A percentile compares a stretch with the other conserved stretches of the same genome.
These are phyloP conservation scores for Takashimella tepidaria DNA, from an alignment of 1,284 basidiomycete genomes.

Conservation along the genomic window DNA sequence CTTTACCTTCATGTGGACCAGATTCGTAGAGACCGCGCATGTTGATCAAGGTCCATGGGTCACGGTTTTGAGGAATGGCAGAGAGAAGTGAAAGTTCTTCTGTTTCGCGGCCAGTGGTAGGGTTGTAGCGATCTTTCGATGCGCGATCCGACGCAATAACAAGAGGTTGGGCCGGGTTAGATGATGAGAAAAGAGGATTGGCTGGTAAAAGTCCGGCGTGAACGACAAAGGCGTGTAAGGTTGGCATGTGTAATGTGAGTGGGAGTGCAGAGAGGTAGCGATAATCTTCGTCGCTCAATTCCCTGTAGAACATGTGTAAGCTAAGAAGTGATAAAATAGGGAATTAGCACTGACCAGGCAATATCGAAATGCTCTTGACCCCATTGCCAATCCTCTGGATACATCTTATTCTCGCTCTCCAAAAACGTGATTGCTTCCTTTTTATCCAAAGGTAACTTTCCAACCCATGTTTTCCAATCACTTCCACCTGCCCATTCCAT, in stretches of 20 bases:
- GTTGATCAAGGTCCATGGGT: slow-evolving; percentile 70
- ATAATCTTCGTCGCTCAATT: slow-evolving; percentile 50
- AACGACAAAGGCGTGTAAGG: slow-evolving; percentile 68
- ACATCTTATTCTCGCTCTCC: slow-evolving; percentile 19
- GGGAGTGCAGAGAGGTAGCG: slow-evolving; percentile 66
- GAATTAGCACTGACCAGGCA: slow-evolving; percentile 53
- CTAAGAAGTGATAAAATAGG: too few species aligned
- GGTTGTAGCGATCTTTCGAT: slow-evolving; percentile 5
- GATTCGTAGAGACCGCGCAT: slow-evolving; percentile 62
- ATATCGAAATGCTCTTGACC: slow-evolving; percentile 69
- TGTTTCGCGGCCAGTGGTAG: slow-evolving; percentile 11
- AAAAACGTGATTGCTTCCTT: slow-evolving; percentile 13
- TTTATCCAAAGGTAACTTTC: slow-evolving; percentile 16
- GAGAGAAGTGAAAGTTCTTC: slow-evolving; percentile 55
- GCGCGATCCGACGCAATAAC: slow-evolving; percentile 48
- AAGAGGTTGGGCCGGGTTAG: slow-evolving; percentile 59
- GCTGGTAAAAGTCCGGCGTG: slow-evolving; percentile 75
- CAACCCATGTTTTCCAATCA: slow-evolving; percentile 28
- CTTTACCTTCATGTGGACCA: slow-evolving; percentile 45
- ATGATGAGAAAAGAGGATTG: slow-evolving; percentile 54
- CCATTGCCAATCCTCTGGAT: slow-evolving; percentile 58
- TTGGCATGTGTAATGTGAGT: slow-evolving; percentile 67
- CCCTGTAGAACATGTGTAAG: too few species aligned
- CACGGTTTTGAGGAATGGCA: slow-evolving; percentile 64
- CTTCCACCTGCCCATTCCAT: slow-evolving; percentile 51